Percentiles rank a stretch among this genome's conserved stretches.
Evolutionary conservation across 2,329 filamentous ascomycete genomes (phyloP).

Genomic region (Phyllosticta capitalensis): DNA sequence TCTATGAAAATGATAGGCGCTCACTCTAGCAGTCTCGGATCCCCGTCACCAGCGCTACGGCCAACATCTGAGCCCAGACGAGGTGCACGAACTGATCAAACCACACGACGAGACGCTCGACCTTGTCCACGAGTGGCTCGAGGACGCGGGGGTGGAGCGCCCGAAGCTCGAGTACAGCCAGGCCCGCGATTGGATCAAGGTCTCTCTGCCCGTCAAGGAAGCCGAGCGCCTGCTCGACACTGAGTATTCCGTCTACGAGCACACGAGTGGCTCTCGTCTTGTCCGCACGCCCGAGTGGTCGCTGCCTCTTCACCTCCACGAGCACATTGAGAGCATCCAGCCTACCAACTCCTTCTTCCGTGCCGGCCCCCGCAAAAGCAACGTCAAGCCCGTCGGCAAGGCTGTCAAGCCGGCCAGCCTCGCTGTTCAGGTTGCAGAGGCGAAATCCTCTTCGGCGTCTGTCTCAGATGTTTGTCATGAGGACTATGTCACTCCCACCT

Average conservation of each 20-base stretch:
- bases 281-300: conserved; percentile 49
- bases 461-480: conserved; percentile 26
- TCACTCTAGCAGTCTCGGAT: conserved; percentile 35
- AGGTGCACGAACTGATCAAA: conserved; percentile 45
- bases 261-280: conserved; percentile 43
- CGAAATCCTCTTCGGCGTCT: background rate
- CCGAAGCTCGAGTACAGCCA: conserved; percentile 36
- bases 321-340: conserved; percentile 50
- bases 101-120: conserved; percentile 43
- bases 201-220: conserved; percentile 42
- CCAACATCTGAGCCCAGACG: conserved; percentile 41
- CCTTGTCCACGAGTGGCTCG: conserved; percentile 48
- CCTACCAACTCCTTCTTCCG: conserved; percentile 52
- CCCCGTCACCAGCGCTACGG: conserved; percentile 47
- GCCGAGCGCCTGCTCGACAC: conserved; percentile 45
- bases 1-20: conserved; percentile 13
- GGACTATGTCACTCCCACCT: conserved; percentile 32
- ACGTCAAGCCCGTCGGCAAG: conserved; percentile 14
- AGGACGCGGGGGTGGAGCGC: conserved; percentile 40
- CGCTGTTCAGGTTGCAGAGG: background rate
- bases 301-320: conserved; percentile 47
- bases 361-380: conserved; percentile 10
- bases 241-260: conserved; percentile 42
- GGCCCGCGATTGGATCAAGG: conserved; percentile 49
- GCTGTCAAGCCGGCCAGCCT: background rate